These are phyloP conservation scores for Ceriops zippeliana DNA, from an alignment of 345 rosid genomes.

Conservation along the genomic window DNA sequence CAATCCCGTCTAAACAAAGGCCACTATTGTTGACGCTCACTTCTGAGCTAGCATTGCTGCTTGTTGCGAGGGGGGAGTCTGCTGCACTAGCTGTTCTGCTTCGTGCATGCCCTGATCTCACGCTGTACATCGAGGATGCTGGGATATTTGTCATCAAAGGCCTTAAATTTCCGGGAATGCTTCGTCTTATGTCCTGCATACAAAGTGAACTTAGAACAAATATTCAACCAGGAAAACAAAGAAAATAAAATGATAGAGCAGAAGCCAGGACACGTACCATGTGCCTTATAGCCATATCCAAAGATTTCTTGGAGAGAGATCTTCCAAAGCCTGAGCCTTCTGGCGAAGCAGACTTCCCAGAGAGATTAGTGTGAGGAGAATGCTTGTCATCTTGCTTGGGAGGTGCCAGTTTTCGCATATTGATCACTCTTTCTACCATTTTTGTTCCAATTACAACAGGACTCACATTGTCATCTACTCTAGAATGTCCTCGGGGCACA, in stretches of 20 bases:
- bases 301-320: conserved; percentile 31
- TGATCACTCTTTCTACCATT: conserved; percentile 34
- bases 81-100: conserved; percentile 68
- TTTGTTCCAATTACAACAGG: conserved; percentile 30
- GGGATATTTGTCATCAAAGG: conserved; percentile 94
- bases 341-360: conserved; percentile 24
- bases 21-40: conserved; percentile 77
- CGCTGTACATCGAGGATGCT: conserved; percentile 95
- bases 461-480: conserved; percentile 21
- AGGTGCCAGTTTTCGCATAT: conserved; percentile 33
- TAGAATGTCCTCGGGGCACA: conserved; percentile 10
- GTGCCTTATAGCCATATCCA: conserved; percentile 34
- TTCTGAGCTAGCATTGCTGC: conserved; percentile 97
- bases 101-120: conserved; percentile 75
- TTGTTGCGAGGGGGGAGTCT: conserved; percentile 91
- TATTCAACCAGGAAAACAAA: neutral
- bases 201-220: conserved; percentile 15
- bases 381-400: conserved; percentile 40
- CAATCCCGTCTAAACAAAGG: conserved; percentile 51
- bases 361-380: conserved; percentile 24
- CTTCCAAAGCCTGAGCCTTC: conserved; percentile 29
- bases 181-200: conserved; percentile 77
- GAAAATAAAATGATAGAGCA: neutral
- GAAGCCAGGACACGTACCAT: conserved; percentile 19
- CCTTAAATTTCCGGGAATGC: conserved; percentile 82